These are phyloP conservation scores for Stachybotrys chlorohalonatus DNA, from an alignment of 2,329 filamentous ascomycete species.

Conservation along the genomic window DNA sequence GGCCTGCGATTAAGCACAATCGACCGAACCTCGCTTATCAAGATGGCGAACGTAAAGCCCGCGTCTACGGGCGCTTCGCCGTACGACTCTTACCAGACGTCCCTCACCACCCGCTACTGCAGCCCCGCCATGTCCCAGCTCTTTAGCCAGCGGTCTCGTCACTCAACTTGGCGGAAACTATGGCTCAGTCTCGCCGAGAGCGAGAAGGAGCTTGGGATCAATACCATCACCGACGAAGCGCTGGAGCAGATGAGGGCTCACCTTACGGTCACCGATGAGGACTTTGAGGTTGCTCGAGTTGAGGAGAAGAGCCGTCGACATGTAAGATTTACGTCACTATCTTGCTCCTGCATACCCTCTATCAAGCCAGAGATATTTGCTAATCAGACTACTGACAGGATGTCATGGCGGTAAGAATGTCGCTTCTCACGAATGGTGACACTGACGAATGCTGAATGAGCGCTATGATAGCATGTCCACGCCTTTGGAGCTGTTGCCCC, in stretches of 20 bases:
- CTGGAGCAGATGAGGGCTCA: slow-evolving; percentile 69
- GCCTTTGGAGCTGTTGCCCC: slow-evolving; percentile 67
- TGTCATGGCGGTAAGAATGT: slow-evolving; percentile 46
- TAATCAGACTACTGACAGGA: slow-evolving; percentile 18
- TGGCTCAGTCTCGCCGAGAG: slow-evolving; percentile 80
- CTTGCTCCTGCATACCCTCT: not conserved
- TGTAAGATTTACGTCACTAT: slow-evolving; percentile 7
- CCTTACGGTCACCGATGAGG: slow-evolving; percentile 65
- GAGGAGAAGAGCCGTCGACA: slow-evolving; percentile 69
- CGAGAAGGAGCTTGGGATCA: slow-evolving; percentile 71
- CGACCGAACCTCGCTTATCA: no score
- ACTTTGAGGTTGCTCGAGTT: slow-evolving; percentile 63
- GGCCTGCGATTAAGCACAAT: no score
- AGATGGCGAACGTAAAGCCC: no score
- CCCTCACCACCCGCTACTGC: slow-evolving; percentile 64
- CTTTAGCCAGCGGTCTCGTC: slow-evolving; percentile 68
- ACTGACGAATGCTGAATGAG: slow-evolving; percentile 11
- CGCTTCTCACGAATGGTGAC: not conserved
- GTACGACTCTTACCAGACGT: slow-evolving; percentile 47
- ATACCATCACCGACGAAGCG: slow-evolving; percentile 61
- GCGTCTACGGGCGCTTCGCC: not conserved
- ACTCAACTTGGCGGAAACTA: slow-evolving; percentile 73
- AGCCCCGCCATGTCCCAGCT: slow-evolving; percentile 67
- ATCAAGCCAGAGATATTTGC: not conserved
- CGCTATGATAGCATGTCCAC: slow-evolving; percentile 47